Base-by-base conservation (phyloP, 306 rosid species). In the cucumber (Cucumis sativus) region DNA sequence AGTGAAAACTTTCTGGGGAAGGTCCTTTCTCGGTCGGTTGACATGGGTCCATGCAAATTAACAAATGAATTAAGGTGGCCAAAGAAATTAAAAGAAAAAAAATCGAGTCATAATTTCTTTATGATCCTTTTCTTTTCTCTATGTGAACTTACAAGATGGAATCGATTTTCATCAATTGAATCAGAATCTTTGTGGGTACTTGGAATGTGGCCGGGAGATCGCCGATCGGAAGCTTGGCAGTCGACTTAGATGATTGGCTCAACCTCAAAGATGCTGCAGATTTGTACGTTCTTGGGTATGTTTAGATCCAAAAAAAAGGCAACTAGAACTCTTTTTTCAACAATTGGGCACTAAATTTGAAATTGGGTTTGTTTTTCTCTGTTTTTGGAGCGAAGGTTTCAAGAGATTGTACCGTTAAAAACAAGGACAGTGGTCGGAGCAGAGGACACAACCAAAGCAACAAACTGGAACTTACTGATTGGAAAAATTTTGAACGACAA, bases 151-250 rank as follows among this genome's bases (percentile, higher is more conserved):
- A 11, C 2, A 16, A 52, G 17, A 28, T 56, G 56, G 56, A 45
- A 76, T 67, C 25, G 2, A 56, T 30, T 23, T 65, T 49, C 21
- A 6, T 21, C 43, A 54, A 20, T 30, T 54, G 70, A 82, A 83
- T 80, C 85, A 92, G 99, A 85, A 85, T 95, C 56, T 95, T 95
- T 73, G 92, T 92, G 79, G 97, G 98, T 25, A 89, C 96, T 69
- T 95, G 97, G 98, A 95, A 95, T 86, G 97, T 95, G 41, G 97
- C 88, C 17, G 98, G 97, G 11, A 90, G 87, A 77, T 89, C 89
- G 18, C 98, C 98, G 6, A 61, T 80, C 11, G 96, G 93, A 78
- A 95, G 97, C 86, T 86, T 92, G 75, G 92, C 87, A 21, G 93
- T 88, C 72, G 98, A 95, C 83, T 89, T 92, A 85, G 97, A 88